These are phyloP conservation scores for Litchi chinensis DNA, from an alignment of 345 rosid species.

Conservation along the genomic window DNA sequence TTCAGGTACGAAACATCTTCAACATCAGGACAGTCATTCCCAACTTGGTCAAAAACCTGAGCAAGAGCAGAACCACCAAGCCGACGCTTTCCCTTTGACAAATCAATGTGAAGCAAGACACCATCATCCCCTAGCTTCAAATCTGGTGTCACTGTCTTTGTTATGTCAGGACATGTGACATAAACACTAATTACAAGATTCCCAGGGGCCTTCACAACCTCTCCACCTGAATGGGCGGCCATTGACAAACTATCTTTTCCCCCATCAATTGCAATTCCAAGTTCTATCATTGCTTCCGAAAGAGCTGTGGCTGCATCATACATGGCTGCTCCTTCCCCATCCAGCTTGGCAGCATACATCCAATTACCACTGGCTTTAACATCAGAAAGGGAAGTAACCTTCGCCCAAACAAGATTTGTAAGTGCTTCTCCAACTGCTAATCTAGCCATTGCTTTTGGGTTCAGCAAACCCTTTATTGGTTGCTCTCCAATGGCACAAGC, in stretches of 20 bases:
- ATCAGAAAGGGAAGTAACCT: slow-evolving; percentile 82
- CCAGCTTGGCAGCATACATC: slow-evolving; percentile 99
- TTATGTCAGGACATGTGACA: slow-evolving; percentile 84
- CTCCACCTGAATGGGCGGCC: slow-evolving; percentile 84
- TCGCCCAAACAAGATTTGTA: slow-evolving; percentile 93
- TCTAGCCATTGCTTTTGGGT: slow-evolving; percentile 97
- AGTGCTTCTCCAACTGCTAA: slow-evolving; percentile 92
- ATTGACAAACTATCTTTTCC: slow-evolving; percentile 95
- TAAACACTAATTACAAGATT: slow-evolving; percentile 89
- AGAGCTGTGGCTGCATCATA: slow-evolving; percentile 89
- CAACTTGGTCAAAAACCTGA: slow-evolving; percentile 82
- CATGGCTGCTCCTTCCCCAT: slow-evolving; percentile 95
- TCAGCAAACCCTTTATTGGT: slow-evolving; percentile 80
- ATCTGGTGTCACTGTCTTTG: slow-evolving; percentile 91
- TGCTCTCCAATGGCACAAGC: slow-evolving; percentile 96
- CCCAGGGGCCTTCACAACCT: slow-evolving; percentile 94
- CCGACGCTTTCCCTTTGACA: slow-evolving; percentile 80
- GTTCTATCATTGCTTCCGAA: slow-evolving; percentile 86
- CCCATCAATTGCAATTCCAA: slow-evolving; percentile 95
- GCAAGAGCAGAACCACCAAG: slow-evolving; percentile 94
- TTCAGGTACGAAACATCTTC: slow-evolving; percentile 79
- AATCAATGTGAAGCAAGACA: slow-evolving; percentile 73
- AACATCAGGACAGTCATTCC: slow-evolving; percentile 84
- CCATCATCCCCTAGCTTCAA: slow-evolving; percentile 77
- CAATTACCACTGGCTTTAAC: slow-evolving; percentile 97